Conservation (phyloP, 176 grass and related monocot genomes). For the Oryza longistaminata region DNA sequence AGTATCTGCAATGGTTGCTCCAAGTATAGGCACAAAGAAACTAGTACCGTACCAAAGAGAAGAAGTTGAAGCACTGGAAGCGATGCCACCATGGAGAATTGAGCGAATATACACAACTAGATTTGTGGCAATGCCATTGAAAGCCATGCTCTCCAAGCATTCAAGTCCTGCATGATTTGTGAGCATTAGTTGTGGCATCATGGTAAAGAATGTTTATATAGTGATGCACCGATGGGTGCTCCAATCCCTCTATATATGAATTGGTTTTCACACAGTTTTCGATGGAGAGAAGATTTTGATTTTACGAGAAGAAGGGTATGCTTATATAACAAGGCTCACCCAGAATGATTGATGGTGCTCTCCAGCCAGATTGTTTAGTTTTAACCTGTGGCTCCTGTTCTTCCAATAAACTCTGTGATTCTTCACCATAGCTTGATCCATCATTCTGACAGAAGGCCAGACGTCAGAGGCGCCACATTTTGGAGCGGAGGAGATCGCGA, state of each 20-base stretch:
- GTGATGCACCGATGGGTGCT: not conserved
- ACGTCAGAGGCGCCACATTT: slow-evolving; percentile 60
- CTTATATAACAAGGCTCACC: slow-evolving; percentile 45
- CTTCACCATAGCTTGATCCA: slow-evolving; percentile 25
- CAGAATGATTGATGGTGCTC: slow-evolving; percentile 53
- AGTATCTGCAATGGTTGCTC: slow-evolving; percentile 65
- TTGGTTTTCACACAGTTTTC: not conserved
- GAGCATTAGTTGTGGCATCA: not conserved
- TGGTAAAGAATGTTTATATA: slow-evolving; percentile 8
- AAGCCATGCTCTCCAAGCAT: slow-evolving; percentile 83
- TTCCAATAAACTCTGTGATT: slow-evolving; percentile 23
- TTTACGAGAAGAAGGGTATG: not conserved
- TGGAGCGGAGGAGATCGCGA: slow-evolving; percentile 38
- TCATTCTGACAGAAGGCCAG: slow-evolving; percentile 26
- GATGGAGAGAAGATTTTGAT: not conserved
- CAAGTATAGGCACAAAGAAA: slow-evolving; percentile 79
- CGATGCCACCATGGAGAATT: slow-evolving; percentile 62
- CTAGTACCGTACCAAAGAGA: slow-evolving; percentile 78
- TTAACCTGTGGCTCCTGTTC: slow-evolving; percentile 10
- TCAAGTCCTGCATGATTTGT: slow-evolving; percentile 54
- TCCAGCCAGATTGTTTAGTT: slow-evolving; percentile 40
- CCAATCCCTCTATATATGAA: not conserved
- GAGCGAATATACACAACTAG: slow-evolving; percentile 72
- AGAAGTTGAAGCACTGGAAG: slow-evolving; percentile 72
- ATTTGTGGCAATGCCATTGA: slow-evolving; percentile 77